Percentiles rank a stretch among this genome's conserved stretches.
Evolutionary conservation across 2,329 filamentous ascomycete genomes (phyloP).

Genomic region (Dothistroma pini): DNA sequence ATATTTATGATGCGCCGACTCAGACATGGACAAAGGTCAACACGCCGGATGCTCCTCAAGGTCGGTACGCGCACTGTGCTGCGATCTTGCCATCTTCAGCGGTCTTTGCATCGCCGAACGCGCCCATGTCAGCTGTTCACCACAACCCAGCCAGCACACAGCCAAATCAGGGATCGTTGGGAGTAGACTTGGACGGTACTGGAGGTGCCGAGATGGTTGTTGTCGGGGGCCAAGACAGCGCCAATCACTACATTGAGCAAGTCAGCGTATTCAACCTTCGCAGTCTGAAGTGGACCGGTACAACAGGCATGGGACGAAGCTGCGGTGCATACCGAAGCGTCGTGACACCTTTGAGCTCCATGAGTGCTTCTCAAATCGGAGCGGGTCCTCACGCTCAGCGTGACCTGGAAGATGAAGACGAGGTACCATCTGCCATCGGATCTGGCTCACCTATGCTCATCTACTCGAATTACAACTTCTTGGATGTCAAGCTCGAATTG

Average conservation of each 20-base stretch:
- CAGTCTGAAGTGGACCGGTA: conserved; percentile 93
- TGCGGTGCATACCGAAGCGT: conserved; percentile 97
- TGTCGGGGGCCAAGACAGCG: conserved; percentile 91
- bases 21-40: conserved; percentile 77
- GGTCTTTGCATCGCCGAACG: conserved; percentile 77
- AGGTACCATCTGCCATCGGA: conserved; percentile 33
- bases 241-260: conserved; percentile 99
- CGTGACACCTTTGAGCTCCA: conserved; percentile 73
- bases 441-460: conserved; percentile 75
- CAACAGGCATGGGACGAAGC: conserved; percentile 79
- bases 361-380: conserved; percentile 63
- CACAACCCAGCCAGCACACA: conserved; percentile 82
- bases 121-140: conserved; percentile 80
- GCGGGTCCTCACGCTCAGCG: conserved; percentile 48
- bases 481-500: conserved; percentile 93
- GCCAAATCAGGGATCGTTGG: conserved; percentile 82
- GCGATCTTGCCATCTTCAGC: conserved; percentile 86
- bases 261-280: conserved; percentile 97
- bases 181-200: conserved; percentile 81
- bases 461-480: conserved; percentile 98
- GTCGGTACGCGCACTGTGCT: conserved; percentile 94
- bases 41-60: conserved; percentile 76
- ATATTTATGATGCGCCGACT: conserved; percentile 84
- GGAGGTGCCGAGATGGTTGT: conserved; percentile 97
- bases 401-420: conserved; percentile 39